Evolutionary conservation across 495 filamentous ascomycete genomes (phyloP), one percentile per base, ranked within the genome.

Genomic region (Hypoxylon fuscum): DNA sequence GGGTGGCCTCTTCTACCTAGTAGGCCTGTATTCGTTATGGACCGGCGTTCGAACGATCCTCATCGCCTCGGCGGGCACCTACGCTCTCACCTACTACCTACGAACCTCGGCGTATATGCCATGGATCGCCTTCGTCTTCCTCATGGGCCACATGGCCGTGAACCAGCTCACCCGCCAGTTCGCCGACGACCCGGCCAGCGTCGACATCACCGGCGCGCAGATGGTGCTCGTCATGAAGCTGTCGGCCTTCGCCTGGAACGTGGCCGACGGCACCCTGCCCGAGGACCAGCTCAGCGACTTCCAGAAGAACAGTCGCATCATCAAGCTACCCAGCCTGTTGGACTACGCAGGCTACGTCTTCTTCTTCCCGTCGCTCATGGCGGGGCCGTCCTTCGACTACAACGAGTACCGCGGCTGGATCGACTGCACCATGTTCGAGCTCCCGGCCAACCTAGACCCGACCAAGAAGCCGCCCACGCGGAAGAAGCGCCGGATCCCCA

Each of bases 141-240:
- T 96, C 50, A 98, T 98, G 96, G 87, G 89, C 57, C 94, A 98
- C 74, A 91, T 98, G 90, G 91, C 93, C 34, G 71, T 92, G 62
- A 96, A 85, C 72, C 95, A 98, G 71, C 87, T 98, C 55, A 78
- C 86, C 54, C 89, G 95, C 25, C 91, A 96, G 66, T 83, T 88
- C 43, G 74, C 79, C 29, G 80, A 89, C 60, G 79, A 86, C 44
- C 83, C 88, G 1, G 75, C 81, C 50, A 73, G 77, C 6, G 79
- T 97, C 35, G 95, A 98, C 74, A 93, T 98, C 64, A 96, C 94
- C 12, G 93, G 92, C 45, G 93, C 95, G 0, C 95, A 98, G 75
- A 98, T 98, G 95, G 95, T 98, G 10, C 73, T 98, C 60, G 87
- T 96, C 50, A 98, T 98, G 93, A 98, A 98, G 79, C 89, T 98